Evolutionary conservation across 768 basidiomycete species (phyloP), one percentile per base, ranked within the genome.

Genomic region (Serendipita vermifera): DNA sequence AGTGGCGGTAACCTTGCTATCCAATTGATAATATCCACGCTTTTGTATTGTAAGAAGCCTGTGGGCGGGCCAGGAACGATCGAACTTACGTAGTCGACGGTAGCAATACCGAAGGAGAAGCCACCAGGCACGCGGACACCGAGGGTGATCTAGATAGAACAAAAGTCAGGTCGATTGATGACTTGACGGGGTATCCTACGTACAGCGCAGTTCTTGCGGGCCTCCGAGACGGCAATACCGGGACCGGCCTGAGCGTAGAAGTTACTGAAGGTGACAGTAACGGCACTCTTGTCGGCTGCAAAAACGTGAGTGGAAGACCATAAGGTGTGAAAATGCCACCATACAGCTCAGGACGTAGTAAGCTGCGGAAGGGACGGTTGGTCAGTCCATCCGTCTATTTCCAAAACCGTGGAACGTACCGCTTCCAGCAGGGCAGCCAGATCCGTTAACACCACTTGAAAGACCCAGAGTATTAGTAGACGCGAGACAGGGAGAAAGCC

Each of bases 41-140:
- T 51, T n/a, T n/a, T n/a, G n/a, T n/a, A n/a, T n/a, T n/a, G 22
- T 51, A 7, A 7, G 26, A 22, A 31, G 32, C n/a, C 22, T 7
- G 46, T n/a, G 22, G 0, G 20, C 29, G 32, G 46, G 11, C 15
- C 24, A 26, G 26, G 15, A 51, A 51, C 7, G 24, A n/a, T n/a
- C n/a, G n/a, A n/a, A 51, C 46, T 20, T 31, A 51, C 46, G 27
- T 51, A 51, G 46, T 51, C 46, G 46, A 51, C 46, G 27, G 46
- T 51, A 31, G 46, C 46, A 31, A 51, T 31, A 51, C 46, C 46
- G 46, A 51, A 51, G 17, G 46, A n/a, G 27, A 20, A 51, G 27
- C 46, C 46, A 31, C 46, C 46, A 27, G 46, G 46, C 5, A 51
- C 46, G 0, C 9, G 9, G 17, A 51, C 46, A 0, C 46, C 46